These are phyloP conservation scores for Suhomyces anneliseae DNA, from an alignment of 1,139 yeast species.

Conservation along the genomic window DNA sequence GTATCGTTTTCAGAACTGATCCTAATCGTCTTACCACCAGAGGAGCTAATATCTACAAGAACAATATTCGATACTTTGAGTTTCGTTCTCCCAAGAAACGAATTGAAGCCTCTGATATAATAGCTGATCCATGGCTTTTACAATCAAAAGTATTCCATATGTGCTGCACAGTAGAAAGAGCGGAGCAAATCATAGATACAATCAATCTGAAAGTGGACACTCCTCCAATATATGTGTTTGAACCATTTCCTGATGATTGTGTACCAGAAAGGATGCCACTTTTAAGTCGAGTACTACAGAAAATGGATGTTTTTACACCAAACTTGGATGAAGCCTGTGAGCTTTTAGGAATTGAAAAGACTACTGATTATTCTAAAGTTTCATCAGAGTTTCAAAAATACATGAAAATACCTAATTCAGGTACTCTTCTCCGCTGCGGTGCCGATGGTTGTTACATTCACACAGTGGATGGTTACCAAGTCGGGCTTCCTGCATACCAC, in stretches of 20 bases:
- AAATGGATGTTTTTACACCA: conserved; percentile 71
- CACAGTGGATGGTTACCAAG: conserved; percentile 14
- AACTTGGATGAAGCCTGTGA: conserved; percentile 80
- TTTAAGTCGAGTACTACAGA: conserved; percentile 42
- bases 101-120: conserved; percentile 61
- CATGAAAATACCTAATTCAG: conserved; percentile 40
- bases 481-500: conserved; percentile 76
- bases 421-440: conserved; percentile 71
- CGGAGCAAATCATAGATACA: conserved; percentile 43
- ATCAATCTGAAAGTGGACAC: conserved; percentile 19
- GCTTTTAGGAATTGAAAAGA: conserved; percentile 39
- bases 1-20: conserved; percentile 55
- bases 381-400: conserved; percentile 42
- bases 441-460: conserved; percentile 55
- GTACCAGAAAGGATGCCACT: conserved; percentile 44
- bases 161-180: conserved; percentile 70
- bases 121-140: conserved; percentile 33
- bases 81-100: conserved; percentile 61
- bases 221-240: conserved; percentile 62
- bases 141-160: conserved; percentile 61
- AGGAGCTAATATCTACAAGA: conserved; percentile 73
- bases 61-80: conserved; percentile 53
- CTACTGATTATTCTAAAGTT: conserved; percentile 29
- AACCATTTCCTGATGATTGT: conserved; percentile 83
- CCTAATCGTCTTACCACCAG: conserved; percentile 63